Percentiles rank a stretch among this genome's conserved stretches.
These are phyloP conservation scores for Gossypium turneri DNA, from an alignment of 345 rosid species.

Conservation along the genomic window DNA sequence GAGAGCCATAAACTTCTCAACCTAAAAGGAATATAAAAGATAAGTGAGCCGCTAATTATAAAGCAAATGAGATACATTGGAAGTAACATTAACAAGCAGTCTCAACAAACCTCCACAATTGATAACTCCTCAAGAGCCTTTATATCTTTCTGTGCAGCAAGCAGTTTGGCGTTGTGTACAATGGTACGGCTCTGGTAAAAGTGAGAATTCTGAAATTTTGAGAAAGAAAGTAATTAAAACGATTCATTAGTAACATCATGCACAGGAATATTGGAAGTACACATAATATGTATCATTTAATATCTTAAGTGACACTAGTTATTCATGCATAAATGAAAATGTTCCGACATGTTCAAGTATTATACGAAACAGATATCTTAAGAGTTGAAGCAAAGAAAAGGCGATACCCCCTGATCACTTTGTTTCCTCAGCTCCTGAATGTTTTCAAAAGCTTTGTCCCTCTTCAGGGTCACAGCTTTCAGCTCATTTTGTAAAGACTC, in stretches of 20 bases:
- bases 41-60: constrained; percentile 13
- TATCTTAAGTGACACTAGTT: background rate
- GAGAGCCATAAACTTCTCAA: constrained; percentile 67
- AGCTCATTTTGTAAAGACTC: constrained; percentile 51
- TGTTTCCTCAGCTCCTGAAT: constrained; percentile 57
- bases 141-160: constrained; percentile 49
- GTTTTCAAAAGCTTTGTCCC: constrained; percentile 52
- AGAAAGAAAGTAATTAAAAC: background rate
- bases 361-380: background rate
- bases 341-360: background rate
- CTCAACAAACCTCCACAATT: constrained; percentile 35
- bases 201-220: constrained; percentile 39
- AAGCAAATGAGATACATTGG: background rate
- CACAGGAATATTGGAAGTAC: background rate
- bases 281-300: background rate
- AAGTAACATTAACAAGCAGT: constrained; percentile 1
- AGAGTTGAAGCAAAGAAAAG: constrained; percentile 6
- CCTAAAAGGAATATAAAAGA: constrained; percentile 35
- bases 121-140: constrained; percentile 45
- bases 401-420: constrained; percentile 65
- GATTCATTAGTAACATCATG: background rate
- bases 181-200: constrained; percentile 37
- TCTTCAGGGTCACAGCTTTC: constrained; percentile 43
- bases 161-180: constrained; percentile 39
- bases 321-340: background rate